phyloP scores from a whole-genome alignment of 768 basidiomycete genomes.

The Suillus hirtellus region DNA sequence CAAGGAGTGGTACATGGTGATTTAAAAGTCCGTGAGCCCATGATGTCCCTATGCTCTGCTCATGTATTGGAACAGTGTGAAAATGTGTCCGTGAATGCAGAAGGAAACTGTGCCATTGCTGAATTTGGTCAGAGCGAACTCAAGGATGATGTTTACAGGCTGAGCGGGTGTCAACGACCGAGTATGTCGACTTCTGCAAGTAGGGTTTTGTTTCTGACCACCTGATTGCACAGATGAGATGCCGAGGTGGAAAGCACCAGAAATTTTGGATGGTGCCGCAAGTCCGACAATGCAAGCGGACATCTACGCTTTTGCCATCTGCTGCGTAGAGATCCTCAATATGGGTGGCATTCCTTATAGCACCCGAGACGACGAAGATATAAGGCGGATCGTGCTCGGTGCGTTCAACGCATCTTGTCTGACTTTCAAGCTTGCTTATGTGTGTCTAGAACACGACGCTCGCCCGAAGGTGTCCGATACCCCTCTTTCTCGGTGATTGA shows the following conservation, averaged over 20 bases:
- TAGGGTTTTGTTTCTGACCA: slow-evolving; percentile 6
- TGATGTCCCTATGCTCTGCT: background rate
- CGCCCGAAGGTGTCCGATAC: slow-evolving; percentile 51
- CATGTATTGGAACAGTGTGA: slow-evolving; percentile 46
- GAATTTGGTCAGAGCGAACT: slow-evolving; percentile 86
- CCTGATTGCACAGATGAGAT: slow-evolving; percentile 49
- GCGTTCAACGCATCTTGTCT: slow-evolving; percentile 19
- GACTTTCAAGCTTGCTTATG: slow-evolving; percentile 22
- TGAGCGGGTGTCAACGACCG: slow-evolving; percentile 51
- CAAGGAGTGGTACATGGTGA: slow-evolving; percentile 76
- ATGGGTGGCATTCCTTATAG: slow-evolving; percentile 66
- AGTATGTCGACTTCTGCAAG: slow-evolving; percentile 36
- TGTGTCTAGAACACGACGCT: slow-evolving; percentile 44
- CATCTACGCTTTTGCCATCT: slow-evolving; percentile 69
- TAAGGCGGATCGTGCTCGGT: slow-evolving; percentile 55
- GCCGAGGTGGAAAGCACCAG: slow-evolving; percentile 71
- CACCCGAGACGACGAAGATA: slow-evolving; percentile 48
- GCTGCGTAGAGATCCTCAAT: slow-evolving; percentile 61
- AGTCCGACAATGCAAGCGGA: slow-evolving; percentile 57
- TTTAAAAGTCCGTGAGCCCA: slow-evolving; percentile 56
- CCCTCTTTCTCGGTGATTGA: slow-evolving; percentile 21
- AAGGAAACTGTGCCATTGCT: slow-evolving; percentile 66
- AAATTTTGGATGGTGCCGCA: slow-evolving; percentile 53
- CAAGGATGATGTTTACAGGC: slow-evolving; percentile 66
- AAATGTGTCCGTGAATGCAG: slow-evolving; percentile 75